A percentile compares a stretch with the other conserved stretches of the same genome.
phyloP scores from a whole-genome alignment of 768 basidiomycete species.

The Termitomyces sp. region DNA sequence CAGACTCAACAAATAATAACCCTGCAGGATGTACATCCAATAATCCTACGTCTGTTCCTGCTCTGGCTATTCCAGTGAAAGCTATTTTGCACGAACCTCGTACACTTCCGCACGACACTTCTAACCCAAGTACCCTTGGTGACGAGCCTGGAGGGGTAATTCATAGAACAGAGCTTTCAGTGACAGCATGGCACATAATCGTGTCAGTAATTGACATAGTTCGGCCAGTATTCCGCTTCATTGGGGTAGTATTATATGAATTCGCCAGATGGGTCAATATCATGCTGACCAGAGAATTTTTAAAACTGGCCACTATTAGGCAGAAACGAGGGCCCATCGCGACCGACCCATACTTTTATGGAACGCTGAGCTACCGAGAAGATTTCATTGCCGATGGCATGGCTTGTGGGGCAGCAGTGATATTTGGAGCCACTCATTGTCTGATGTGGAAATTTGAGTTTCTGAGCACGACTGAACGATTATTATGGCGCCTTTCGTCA shows the following conservation, averaged over 20 bases:
- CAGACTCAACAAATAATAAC: too few species aligned
- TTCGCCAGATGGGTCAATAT: too few species aligned
- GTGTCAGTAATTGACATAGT: too few species aligned
- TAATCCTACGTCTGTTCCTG: neutral
- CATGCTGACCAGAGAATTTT: neutral
- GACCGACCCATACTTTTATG: neutral
- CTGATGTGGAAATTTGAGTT: conserved; percentile 26
- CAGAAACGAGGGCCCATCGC: neutral
- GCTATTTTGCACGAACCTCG: neutral
- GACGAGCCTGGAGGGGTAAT: neutral
- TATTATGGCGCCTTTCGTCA: conserved; percentile 13
- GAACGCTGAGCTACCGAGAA: neutral
- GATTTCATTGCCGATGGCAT: neutral
- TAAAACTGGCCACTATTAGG: neutral
- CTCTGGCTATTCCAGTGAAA: neutral
- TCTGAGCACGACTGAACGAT: conserved; percentile 15
- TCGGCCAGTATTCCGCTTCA: too few species aligned
- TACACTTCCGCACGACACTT: too few species aligned
- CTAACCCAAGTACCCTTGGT: too few species aligned
- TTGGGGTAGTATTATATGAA: too few species aligned
- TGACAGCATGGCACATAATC: too few species aligned
- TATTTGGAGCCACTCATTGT: conserved; percentile 24
- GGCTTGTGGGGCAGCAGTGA: neutral
- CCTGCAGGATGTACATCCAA: too few species aligned
- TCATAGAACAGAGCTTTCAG: neutral